Conservation (phyloP, 495 filamentous ascomycete genomes). For the Cetradonia linearis region DNA sequence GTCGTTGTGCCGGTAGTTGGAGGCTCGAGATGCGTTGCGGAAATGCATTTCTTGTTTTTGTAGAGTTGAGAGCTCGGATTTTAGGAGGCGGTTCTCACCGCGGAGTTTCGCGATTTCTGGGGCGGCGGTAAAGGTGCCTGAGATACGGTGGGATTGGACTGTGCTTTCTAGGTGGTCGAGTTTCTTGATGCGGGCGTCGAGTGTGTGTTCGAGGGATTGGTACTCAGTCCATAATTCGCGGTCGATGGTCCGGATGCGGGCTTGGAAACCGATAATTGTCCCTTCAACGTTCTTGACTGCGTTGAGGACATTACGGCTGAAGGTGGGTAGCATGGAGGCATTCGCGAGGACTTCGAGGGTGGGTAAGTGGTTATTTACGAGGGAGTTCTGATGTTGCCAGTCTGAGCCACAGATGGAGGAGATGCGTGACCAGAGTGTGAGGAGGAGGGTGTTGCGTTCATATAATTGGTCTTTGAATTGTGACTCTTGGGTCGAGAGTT, state of each 20-base stretch:
- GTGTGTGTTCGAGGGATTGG: slow-evolving; percentile 68
- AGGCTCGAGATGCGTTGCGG: slow-evolving; percentile 25
- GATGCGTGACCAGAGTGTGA: slow-evolving; percentile 78
- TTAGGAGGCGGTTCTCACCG: slow-evolving; percentile 70
- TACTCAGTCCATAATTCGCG: slow-evolving; percentile 85
- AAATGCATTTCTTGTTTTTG: slow-evolving; percentile 39
- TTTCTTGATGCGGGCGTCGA: slow-evolving; percentile 69
- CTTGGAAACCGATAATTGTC: slow-evolving; percentile 70
- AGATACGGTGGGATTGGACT: slow-evolving; percentile 41
- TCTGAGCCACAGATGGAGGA: slow-evolving; percentile 78
- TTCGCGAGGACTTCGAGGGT: slow-evolving; percentile 68
- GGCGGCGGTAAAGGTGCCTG: slow-evolving; percentile 33
- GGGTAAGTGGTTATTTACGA: slow-evolving; percentile 78
- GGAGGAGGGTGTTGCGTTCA: slow-evolving; percentile 80
- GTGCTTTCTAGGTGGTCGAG: slow-evolving; percentile 79
- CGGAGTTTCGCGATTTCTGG: slow-evolving; percentile 61
- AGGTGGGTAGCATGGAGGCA: slow-evolving; percentile 65
- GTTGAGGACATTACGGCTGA: slow-evolving; percentile 75
- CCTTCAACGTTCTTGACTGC: slow-evolving; percentile 83
- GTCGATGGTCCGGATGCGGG: slow-evolving; percentile 71
- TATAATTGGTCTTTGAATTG: slow-evolving; percentile 74
- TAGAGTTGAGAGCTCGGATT: slow-evolving; percentile 70
- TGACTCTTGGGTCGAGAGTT: slow-evolving; percentile 60
- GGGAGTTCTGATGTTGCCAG: slow-evolving; percentile 81
- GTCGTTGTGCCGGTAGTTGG: slow-evolving; percentile 12